Conservation (phyloP, 164 flowering plant species). For the Protea cynaroides region DNA sequence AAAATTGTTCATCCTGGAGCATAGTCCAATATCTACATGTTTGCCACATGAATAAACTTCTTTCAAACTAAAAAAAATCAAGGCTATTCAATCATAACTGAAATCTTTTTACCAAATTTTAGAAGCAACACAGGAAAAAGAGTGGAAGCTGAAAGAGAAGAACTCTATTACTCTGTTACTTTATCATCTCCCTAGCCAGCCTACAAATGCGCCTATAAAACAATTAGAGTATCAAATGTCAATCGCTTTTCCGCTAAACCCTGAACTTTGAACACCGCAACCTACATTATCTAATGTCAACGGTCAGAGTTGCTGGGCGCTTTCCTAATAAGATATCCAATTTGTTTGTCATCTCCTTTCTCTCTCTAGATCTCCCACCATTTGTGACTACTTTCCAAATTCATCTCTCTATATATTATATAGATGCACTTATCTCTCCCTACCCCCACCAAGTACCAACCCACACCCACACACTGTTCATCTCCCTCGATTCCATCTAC, state of each 20-base stretch:
- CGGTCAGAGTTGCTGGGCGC: constrained; percentile 47
- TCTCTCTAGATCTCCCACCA: constrained; percentile 2
- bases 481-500: neutral
- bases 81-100: too few relatives aligned
- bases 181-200: too few relatives aligned
- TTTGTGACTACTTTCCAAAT: too few relatives aligned
- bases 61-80: too few relatives aligned
- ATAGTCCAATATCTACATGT: too few relatives aligned
- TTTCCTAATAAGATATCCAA: neutral
- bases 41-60: too few relatives aligned
- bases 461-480: neutral
- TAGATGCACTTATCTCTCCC: neutral
- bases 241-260: constrained; percentile 19
- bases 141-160: too few relatives aligned
- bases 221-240: neutral
- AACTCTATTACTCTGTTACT: too few relatives aligned
- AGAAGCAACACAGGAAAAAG: too few relatives aligned
- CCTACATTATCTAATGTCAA: constrained; percentile 21
- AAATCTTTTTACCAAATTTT: too few relatives aligned
- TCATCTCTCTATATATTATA: neutral
- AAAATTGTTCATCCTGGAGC: too few relatives aligned
- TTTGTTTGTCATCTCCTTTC: neutral
- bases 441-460: too few relatives aligned
- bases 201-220: constrained; percentile 1
- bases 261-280: constrained; percentile 9